Percentiles rank a stretch among this genome's conserved stretches.
Conservation (phyloP, 2,329 filamentous ascomycete species). For the Hirsutella thompsonii region DNA sequence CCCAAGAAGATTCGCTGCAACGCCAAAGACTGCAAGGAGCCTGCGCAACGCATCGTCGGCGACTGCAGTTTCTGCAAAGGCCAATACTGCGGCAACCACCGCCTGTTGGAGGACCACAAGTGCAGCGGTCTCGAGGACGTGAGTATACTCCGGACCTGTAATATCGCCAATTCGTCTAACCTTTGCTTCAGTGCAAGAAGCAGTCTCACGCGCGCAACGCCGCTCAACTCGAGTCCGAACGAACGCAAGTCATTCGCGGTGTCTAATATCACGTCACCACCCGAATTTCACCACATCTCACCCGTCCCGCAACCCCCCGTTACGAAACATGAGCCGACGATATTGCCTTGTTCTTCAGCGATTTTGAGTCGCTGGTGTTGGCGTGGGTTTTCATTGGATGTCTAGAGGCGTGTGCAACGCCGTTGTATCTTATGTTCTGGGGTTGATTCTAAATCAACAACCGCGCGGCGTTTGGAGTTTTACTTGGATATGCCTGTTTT, state of each 20-base stretch:
- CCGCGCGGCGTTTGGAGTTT: slow-evolving; percentile 6
- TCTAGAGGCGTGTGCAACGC: slow-evolving; percentile 4
- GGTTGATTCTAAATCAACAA: not conserved
- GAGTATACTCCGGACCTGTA: slow-evolving; percentile 20
- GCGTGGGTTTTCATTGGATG: slow-evolving; percentile 1
- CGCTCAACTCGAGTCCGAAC: slow-evolving; percentile 80
- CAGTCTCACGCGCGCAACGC: slow-evolving; percentile 91
- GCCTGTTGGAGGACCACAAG: slow-evolving; percentile 86
- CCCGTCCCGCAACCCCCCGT: not conserved
- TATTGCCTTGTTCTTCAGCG: slow-evolving; percentile 1
- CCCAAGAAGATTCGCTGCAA: slow-evolving; percentile 74
- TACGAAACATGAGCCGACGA: slow-evolving; percentile 9
- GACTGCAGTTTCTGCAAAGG: slow-evolving; percentile 93
- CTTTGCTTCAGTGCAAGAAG: slow-evolving; percentile 95
- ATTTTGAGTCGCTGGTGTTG: not conserved
- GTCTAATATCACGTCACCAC: slow-evolving; percentile 35
- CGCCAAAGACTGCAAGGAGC: slow-evolving; percentile 79
- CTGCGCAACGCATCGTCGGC: slow-evolving; percentile 84
- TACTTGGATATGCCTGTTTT: not conserved
- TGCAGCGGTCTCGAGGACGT: slow-evolving; percentile 85
- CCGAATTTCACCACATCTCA: not conserved
- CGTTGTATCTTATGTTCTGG: slow-evolving; percentile 5
- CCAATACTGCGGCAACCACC: slow-evolving; percentile 90
- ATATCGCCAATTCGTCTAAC: too few species aligned
- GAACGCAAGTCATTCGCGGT: slow-evolving; percentile 87